Percentiles rank a stretch among this genome's conserved stretches.
Conservation (phyloP, 768 basidiomycete genomes). For the Lanmaoa pseudosensibilis region DNA sequence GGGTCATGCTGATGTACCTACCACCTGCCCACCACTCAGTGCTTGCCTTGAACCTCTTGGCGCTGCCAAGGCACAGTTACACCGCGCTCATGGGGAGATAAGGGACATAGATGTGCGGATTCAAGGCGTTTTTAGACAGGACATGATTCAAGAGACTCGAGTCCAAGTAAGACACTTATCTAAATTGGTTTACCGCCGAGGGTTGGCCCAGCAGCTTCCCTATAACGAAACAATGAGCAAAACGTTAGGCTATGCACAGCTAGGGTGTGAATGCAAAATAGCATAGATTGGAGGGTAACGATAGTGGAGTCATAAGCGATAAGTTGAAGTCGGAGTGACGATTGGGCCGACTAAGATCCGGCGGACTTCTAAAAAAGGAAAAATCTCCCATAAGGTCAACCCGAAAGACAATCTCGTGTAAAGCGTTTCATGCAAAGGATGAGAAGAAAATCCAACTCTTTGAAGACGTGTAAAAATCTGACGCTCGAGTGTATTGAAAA, state of each 20-base stretch:
- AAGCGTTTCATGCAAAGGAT: neutral
- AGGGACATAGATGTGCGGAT: neutral
- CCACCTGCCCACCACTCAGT: neutral
- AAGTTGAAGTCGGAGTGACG: too few relatives aligned
- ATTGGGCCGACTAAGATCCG: neutral
- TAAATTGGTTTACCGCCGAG: neutral
- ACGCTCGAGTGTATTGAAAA: neutral
- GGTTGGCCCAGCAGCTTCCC: neutral
- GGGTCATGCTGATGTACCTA: conserved; percentile 9
- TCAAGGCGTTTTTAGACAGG: neutral
- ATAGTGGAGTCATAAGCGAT: too few relatives aligned
- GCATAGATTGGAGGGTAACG: too few relatives aligned
- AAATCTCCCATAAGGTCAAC: neutral
- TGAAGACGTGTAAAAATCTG: neutral
- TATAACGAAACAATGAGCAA: neutral
- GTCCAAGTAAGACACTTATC: neutral
- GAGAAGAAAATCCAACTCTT: neutral
- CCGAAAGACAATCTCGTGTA: neutral
- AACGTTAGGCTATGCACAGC: neutral
- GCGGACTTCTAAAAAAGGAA: conserved; percentile 8
- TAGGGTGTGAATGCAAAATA: too few relatives aligned
- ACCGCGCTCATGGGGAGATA: neutral
- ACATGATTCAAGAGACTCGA: neutral
- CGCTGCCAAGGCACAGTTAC: neutral
- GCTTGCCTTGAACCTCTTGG: neutral